Evolutionary conservation across 768 basidiomycete species (phyloP), one percentile per base, ranked within the genome.

Genomic region (Lactifluus rugatus): DNA sequence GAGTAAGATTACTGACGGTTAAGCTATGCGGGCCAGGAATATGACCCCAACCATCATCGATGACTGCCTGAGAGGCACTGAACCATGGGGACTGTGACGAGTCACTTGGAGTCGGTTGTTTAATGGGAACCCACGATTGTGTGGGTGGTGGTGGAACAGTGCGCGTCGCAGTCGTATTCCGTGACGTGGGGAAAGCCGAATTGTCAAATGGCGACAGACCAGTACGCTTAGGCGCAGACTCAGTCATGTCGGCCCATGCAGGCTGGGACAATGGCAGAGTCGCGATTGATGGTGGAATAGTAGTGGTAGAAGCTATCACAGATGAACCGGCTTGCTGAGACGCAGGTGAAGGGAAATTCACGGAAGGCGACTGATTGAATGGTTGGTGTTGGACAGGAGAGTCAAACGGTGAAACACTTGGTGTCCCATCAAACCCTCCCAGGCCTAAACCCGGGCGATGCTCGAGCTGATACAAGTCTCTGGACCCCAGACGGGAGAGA

Each of bases 1-100:
- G 81, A 9, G 78, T 80, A 19, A 83, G 70, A 62, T 82, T 82
- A 52, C 75, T 78, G 56, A 78, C 74, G 0, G 83, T 82, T 19
- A 84, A 72, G 58, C 79, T 80, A 59, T 76, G 75, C 11, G 77
- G 73, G 16, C 74, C 75, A 46, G 72, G 68, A 37, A 62, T 4
- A 21, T 55, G 61, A 37, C 67, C 72, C 83, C 82, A 83, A 48
- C 67, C 72, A 17, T 79, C 78, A 36, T 80, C 76, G 0, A 73
- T 67, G 36, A 67, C 65, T 23, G 74, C 74, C 54, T 81, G 73
- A 5, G 79, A 78, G 11, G 80, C 72, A 50, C 72, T 68, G 48
- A 75, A 67, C 84, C 85, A 85, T 4, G 82, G 77, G 1, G 83
- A 80, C 49, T 77, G 72, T 66, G 17, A 61, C 44, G 21, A 62